Percentiles rank a stretch among this genome's conserved stretches.
These are phyloP conservation scores for Auxenochlorella pyrenoidosa DNA, from an alignment of 139 green algal genomes.

Conservation along the genomic window DNA sequence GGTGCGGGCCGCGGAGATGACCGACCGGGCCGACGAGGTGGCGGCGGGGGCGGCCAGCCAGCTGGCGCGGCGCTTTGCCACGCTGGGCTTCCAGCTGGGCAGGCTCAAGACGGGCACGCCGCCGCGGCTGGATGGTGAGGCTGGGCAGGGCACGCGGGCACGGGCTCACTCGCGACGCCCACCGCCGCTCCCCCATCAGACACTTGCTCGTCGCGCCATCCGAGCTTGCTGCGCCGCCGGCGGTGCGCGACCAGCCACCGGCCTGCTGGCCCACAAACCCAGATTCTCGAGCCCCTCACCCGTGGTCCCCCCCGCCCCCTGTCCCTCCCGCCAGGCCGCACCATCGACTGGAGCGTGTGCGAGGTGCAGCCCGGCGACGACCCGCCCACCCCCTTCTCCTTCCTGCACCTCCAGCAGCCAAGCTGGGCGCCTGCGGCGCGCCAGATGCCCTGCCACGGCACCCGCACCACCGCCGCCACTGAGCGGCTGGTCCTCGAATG, in stretches of 20 bases:
- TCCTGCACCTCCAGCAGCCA: slow-evolving; percentile 49
- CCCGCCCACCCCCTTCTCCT: slow-evolving; percentile 58
- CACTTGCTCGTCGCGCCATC: too few relatives aligned
- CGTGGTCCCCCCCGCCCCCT: background rate
- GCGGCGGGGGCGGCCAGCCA: slow-evolving; percentile 42
- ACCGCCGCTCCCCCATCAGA: too few relatives aligned
- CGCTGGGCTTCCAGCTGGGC: slow-evolving; percentile 48
- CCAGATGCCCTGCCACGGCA: slow-evolving; percentile 54
- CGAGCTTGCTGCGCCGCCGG: too few relatives aligned
- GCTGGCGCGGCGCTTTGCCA: slow-evolving; percentile 48
- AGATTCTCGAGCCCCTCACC: background rate
- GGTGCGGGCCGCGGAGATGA: slow-evolving; percentile 26
- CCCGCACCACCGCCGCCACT: slow-evolving; percentile 59
- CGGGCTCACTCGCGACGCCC: too few relatives aligned
- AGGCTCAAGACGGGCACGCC: slow-evolving; percentile 71
- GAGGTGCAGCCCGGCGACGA: slow-evolving; percentile 54
- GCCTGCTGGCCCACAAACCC: background rate
- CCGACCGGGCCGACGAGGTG: slow-evolving; percentile 34
- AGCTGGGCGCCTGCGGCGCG: slow-evolving; percentile 40
- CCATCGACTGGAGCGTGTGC: slow-evolving; percentile 59
- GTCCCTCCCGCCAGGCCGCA: slow-evolving; percentile 34
- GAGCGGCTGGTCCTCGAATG: slow-evolving; percentile 52
- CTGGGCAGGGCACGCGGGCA: background rate
- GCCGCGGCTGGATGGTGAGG: slow-evolving; percentile 55
- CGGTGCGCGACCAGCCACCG: too few relatives aligned